A percentile compares a stretch with the other conserved stretches of the same genome.
phyloP scores from a whole-genome alignment of 2,329 filamentous ascomycete species.

The Diplodia intermedia region DNA sequence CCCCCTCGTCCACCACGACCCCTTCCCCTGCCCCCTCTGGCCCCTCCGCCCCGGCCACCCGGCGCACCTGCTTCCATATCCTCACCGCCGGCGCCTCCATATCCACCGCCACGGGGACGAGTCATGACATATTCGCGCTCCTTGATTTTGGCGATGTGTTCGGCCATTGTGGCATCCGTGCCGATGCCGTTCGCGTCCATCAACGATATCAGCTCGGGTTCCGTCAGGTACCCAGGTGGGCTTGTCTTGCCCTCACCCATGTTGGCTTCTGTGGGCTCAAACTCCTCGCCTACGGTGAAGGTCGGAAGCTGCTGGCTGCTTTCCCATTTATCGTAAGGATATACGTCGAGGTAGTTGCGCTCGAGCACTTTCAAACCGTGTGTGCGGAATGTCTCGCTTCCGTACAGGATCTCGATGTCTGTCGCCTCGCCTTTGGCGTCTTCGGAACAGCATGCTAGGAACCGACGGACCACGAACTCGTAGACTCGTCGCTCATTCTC shows the following conservation, averaged over 20 bases:
- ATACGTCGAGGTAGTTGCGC: slow-evolving; percentile 93
- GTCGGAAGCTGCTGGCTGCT: slow-evolving; percentile 81
- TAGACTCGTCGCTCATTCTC: slow-evolving; percentile 79
- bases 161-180: slow-evolving; percentile 98
- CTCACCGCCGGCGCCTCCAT: slow-evolving; percentile 47
- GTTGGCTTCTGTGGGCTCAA: slow-evolving; percentile 86
- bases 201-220: slow-evolving; percentile 91
- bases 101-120: slow-evolving; percentile 55
- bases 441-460: slow-evolving; percentile 93
- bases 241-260: slow-evolving; percentile 91
- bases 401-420: slow-evolving; percentile 84
- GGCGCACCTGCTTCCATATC: slow-evolving; percentile 41
- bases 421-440: slow-evolving; percentile 88
- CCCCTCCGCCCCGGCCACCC: slow-evolving; percentile 48
- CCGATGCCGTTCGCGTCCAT: slow-evolving; percentile 99
- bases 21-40: slow-evolving; percentile 45
- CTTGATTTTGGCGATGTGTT: slow-evolving; percentile 96
- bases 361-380: slow-evolving; percentile 85
- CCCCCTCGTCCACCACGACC: slow-evolving; percentile 35
- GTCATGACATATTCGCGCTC: slow-evolving; percentile 84
- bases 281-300: slow-evolving; percentile 79
- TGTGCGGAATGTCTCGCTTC: slow-evolving; percentile 80
- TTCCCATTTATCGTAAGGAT: slow-evolving; percentile 95
- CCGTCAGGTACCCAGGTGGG: slow-evolving; percentile 85
- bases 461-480: slow-evolving; percentile 89